These are phyloP conservation scores for Blastobotrys raffinosifermentans DNA, from an alignment of 1,139 yeast genomes.

Conservation along the genomic window DNA sequence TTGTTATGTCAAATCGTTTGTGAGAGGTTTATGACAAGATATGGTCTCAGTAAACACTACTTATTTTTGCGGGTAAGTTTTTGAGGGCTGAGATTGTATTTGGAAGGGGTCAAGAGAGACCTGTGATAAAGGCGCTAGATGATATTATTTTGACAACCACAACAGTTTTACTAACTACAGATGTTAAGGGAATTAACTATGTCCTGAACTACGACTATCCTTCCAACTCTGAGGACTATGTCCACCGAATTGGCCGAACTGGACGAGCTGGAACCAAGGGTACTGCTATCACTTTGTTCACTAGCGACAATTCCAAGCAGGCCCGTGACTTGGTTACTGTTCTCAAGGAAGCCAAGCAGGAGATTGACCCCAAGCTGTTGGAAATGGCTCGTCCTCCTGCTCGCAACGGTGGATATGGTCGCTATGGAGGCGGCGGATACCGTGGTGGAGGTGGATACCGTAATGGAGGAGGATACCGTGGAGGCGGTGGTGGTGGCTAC, in stretches of 20 bases:
- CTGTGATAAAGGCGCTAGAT: too few relatives aligned
- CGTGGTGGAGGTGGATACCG: constrained; percentile 44
- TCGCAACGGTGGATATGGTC: constrained; percentile 44
- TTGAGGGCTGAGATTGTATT: too few relatives aligned
- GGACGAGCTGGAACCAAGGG: constrained; percentile 98
- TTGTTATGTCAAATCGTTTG: too few relatives aligned
- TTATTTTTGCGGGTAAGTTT: constrained; percentile 5
- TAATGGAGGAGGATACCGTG: constrained; percentile 42
- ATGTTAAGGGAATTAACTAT: constrained; percentile 92
- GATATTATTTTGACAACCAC: constrained; percentile 17
- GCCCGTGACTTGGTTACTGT: constrained; percentile 90
- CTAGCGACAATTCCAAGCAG: constrained; percentile 77
- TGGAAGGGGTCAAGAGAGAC: too few relatives aligned
- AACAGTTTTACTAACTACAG: constrained; percentile 37
- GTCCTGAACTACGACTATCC: constrained; percentile 98
- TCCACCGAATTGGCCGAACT: constrained; percentile 94
- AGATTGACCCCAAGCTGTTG: constrained; percentile 50
- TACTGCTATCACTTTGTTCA: constrained; percentile 92
- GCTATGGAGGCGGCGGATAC: constrained; percentile 51
- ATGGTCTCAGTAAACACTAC: too few relatives aligned
- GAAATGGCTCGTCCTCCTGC: constrained; percentile 46
- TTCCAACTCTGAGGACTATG: constrained; percentile 95
- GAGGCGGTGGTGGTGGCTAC: constrained; percentile 41
- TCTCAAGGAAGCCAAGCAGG: constrained; percentile 93
- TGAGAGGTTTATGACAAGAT: too few relatives aligned